Evolutionary conservation across 768 basidiomycete genomes (phyloP).

Genomic region (Boletales sp.): DNA sequence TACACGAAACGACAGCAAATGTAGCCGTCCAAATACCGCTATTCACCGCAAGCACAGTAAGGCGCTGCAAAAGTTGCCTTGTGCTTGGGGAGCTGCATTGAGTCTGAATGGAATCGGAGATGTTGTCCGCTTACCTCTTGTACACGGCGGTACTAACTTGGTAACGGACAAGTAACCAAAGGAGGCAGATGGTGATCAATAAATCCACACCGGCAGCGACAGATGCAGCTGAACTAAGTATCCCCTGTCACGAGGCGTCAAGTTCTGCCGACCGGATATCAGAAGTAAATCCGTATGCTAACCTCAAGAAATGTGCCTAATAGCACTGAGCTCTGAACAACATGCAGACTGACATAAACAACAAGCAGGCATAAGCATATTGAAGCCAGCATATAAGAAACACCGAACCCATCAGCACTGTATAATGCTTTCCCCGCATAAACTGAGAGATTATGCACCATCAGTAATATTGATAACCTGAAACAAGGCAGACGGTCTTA

Average conservation of each 20-base stretch:
- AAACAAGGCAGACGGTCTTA: neutral
- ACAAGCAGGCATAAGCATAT: neutral
- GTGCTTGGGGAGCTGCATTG: neutral
- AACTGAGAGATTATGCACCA: neutral
- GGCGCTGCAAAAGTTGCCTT: neutral
- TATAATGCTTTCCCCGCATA: neutral
- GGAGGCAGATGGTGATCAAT: too few relatives aligned
- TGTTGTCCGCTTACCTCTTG: too few relatives aligned
- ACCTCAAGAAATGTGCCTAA: neutral
- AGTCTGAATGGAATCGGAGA: too few relatives aligned
- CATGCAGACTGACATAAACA: neutral
- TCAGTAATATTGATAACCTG: too few relatives aligned
- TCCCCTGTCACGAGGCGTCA: too few relatives aligned
- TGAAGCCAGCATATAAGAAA: neutral
- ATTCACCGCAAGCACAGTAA: neutral
- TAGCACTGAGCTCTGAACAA: neutral
- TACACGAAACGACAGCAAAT: conserved; percentile 29
- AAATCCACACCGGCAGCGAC: too few relatives aligned
- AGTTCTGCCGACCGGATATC: neutral
- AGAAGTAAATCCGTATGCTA: too few relatives aligned
- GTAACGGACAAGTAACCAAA: too few relatives aligned
- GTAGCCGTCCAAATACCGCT: conserved; percentile 49
- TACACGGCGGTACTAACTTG: too few relatives aligned
- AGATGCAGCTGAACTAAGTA: too few relatives aligned
- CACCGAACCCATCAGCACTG: neutral